These are phyloP conservation scores for Silene uniflora DNA, from an alignment of 148 eudicot species.

Conservation along the genomic window DNA sequence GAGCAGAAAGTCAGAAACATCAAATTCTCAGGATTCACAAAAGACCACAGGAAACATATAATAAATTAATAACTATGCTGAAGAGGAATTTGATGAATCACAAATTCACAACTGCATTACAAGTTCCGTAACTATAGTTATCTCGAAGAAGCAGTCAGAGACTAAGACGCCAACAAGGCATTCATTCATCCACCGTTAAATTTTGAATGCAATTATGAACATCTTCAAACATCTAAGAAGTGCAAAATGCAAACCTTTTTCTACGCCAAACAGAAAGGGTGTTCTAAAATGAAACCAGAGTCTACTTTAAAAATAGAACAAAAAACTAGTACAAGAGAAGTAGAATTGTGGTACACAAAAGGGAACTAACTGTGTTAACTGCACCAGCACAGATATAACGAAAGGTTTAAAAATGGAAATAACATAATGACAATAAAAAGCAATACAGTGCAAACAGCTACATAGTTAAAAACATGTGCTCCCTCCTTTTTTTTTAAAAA, in stretches of 20 bases:
- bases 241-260: neutral
- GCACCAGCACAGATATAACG: neutral
- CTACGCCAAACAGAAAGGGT: neutral
- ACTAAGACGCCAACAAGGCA: neutral
- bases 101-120: neutral
- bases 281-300: neutral
- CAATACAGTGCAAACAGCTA: neutral
- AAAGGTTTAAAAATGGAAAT: neutral
- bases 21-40: conserved; percentile 5
- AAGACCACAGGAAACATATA: neutral
- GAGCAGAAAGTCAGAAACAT: neutral
- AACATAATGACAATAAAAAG: neutral
- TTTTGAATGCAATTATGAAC: neutral
- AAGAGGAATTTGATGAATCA: neutral
- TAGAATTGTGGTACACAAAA: neutral
- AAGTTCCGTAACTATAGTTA: neutral
- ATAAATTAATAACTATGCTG: neutral
- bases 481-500: neutral
- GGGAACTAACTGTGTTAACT: neutral
- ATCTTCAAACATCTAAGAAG: neutral
- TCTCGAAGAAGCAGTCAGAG: neutral
- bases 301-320: neutral
- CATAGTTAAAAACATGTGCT: neutral
- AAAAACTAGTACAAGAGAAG: neutral
- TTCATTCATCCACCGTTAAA: neutral